These are phyloP conservation scores for Monotropa hypopitys DNA, from an alignment of 179 eudicot genomes.

Conservation along the genomic window DNA sequence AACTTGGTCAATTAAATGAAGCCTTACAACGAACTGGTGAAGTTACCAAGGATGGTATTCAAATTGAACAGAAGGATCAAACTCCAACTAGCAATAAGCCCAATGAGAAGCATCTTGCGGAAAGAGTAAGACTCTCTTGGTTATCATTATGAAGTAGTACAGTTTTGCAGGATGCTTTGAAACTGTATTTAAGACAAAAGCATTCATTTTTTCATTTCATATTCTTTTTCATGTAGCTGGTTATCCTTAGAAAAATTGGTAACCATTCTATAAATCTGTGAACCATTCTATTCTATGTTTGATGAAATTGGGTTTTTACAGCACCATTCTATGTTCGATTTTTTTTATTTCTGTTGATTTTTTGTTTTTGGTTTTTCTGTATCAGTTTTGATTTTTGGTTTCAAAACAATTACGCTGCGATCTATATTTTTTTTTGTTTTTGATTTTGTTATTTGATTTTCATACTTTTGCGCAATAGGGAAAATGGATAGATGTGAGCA, in stretches of 20 bases:
- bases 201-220: not conserved
- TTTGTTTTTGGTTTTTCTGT: too few species aligned
- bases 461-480: too few species aligned
- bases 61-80: conserved; percentile 38
- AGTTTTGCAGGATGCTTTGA: not conserved
- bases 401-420: too few species aligned
- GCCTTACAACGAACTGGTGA: conserved; percentile 32
- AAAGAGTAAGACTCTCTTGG: conserved; percentile 47
- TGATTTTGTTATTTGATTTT: too few species aligned
- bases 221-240: not conserved
- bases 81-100: conserved; percentile 31
- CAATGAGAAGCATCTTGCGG: conserved; percentile 72
- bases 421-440: too few species aligned
- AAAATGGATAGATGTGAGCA: too few species aligned
- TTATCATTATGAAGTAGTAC: not conserved
- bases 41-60: conserved; percentile 25
- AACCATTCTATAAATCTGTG: too few species aligned
- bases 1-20: conserved; percentile 34
- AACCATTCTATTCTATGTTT: too few species aligned
- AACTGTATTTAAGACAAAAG: not conserved
- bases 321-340: too few species aligned
- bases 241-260: not conserved
- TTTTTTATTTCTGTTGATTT: too few species aligned
- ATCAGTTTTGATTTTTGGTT: too few species aligned
- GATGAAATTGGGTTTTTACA: too few species aligned